Base-by-base conservation (phyloP, 2,329 filamentous ascomycete species). In the Aspergillus calidoustus region DNA sequence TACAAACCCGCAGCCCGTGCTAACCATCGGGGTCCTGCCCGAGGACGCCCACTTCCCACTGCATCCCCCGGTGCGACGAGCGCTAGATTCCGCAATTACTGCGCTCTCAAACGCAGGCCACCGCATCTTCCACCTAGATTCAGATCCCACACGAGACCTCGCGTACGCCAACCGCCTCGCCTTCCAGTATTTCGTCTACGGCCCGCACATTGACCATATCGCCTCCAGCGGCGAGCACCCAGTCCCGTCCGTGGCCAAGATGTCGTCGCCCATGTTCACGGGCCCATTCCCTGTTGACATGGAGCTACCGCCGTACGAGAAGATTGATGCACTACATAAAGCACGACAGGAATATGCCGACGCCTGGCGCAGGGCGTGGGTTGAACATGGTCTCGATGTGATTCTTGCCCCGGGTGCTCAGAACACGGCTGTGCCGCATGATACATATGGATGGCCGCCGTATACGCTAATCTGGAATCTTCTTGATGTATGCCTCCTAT, bases 391-490 rank as follows among this genome's bases (percentile, higher is more conserved):
- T 7, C 70, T 87, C 4, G 85, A 87, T 70, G 81, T 80, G 0
- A 70, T 87, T 0, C 55, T 87, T n/a, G 78, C 77, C 56, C 78
- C 82, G 3, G 77, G 79, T 3, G 80, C 83, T 6, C 81, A 83
- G 65, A 79, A 74, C 13, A 85, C 83, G 0, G 84, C 85, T 0
- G 79, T 83, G 0, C 74, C 73, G 19, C 82, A 86, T 67, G 84
- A 87, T 68, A 79, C 74, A 0, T 75, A 66, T 53, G 73, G 69
- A 3, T 72, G 66, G 67, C 68, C 71, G 8, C 60, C 68, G 8
- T 87, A 81, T 69, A 86, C 84, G 0, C 68, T 80, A 19, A 62
- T 86, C 31, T 79, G 79, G 69, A 88, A 87, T 61, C 23, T 86
- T 8, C 65, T 86, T 4, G 82, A 86, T 70, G 82, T 82, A 66